A percentile compares a stretch with the other conserved stretches of the same genome.
These are phyloP conservation scores for Warburgia ugandensis DNA, from an alignment of 164 flowering plant species.

Conservation along the genomic window DNA sequence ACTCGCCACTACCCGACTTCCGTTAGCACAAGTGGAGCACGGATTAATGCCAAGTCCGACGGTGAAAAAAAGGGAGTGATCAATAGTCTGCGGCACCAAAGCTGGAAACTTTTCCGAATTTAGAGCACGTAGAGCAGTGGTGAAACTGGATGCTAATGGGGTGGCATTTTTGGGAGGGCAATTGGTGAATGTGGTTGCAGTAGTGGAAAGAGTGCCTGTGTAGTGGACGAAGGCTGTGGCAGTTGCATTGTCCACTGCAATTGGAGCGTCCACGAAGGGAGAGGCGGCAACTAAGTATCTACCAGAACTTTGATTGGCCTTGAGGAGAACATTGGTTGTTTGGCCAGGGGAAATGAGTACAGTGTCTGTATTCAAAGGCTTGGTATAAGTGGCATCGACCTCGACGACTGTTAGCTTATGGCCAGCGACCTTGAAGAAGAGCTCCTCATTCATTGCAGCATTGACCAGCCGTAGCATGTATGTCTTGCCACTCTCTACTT, in stretches of 20 bases:
- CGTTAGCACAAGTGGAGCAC: constrained; percentile 58
- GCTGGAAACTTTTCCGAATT: constrained; percentile 62
- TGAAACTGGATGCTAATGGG: constrained; percentile 44
- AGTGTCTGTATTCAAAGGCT: constrained; percentile 58
- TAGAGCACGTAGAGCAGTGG: constrained; percentile 41
- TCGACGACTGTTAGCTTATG: too few relatives aligned
- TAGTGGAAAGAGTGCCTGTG: constrained; percentile 39
- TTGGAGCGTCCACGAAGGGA: constrained; percentile 68
- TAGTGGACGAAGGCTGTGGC: constrained; percentile 67
- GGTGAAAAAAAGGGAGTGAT: constrained; percentile 52
- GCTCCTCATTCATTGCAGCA: too few relatives aligned
- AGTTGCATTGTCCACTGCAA: constrained; percentile 56
- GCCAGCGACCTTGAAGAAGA: too few relatives aligned
- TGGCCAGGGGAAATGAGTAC: constrained; percentile 68
- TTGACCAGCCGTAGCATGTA: too few relatives aligned
- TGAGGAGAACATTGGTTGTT: too few relatives aligned
- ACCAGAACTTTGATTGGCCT: constrained; percentile 37
- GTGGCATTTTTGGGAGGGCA: constrained; percentile 57
- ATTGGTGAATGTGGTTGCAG: constrained; percentile 34
- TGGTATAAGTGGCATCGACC: constrained; percentile 58
- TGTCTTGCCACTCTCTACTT: too few relatives aligned
- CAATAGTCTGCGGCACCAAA: constrained; percentile 37
- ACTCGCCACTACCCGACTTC: constrained; percentile 48
- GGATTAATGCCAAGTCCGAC: constrained; percentile 60
- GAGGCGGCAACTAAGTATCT: constrained; percentile 50